A percentile compares a stretch with the other conserved stretches of the same genome.
Evolutionary conservation across 2,329 filamentous ascomycete species (phyloP).

Genomic region (Cercospora zeae-maydis): DNA sequence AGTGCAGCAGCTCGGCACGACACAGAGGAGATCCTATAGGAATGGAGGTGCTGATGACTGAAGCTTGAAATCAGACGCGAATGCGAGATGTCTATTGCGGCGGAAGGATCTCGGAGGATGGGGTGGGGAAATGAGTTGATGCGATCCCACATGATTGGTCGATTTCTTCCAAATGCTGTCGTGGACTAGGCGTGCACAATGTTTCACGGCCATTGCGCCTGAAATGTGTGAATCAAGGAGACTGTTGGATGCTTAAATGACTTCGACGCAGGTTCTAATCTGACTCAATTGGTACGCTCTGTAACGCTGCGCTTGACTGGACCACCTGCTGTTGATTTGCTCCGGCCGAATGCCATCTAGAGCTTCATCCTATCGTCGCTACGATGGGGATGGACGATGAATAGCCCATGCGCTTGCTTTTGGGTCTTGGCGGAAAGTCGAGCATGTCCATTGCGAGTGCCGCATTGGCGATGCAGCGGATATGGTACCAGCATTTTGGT

Average conservation of each 20-base stretch:
- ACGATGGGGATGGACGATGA: not conserved
- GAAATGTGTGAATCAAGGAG: not conserved
- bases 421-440: not conserved
- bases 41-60: not conserved
- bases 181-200: not conserved
- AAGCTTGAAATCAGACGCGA: not conserved
- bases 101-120: not conserved
- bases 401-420: not conserved
- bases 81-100: not conserved
- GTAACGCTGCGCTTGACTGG: not conserved
- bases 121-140: not conserved
- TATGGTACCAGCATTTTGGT: not conserved
- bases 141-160: not conserved
- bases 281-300: not conserved
- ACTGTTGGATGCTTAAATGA: not conserved
- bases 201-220: not conserved
- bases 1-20: not conserved
- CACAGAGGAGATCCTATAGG: not conserved
- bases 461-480: not conserved
- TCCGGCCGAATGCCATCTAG: not conserved
- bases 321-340: not conserved
- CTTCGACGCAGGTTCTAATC: not conserved
- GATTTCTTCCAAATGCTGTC: not conserved
- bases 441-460: not conserved
- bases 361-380: not conserved